Evolutionary conservation across 371 early-diverging fungal genomes (phyloP), one percentile per base, ranked within the genome.

Genomic region (Ordospora pajunii): DNA sequence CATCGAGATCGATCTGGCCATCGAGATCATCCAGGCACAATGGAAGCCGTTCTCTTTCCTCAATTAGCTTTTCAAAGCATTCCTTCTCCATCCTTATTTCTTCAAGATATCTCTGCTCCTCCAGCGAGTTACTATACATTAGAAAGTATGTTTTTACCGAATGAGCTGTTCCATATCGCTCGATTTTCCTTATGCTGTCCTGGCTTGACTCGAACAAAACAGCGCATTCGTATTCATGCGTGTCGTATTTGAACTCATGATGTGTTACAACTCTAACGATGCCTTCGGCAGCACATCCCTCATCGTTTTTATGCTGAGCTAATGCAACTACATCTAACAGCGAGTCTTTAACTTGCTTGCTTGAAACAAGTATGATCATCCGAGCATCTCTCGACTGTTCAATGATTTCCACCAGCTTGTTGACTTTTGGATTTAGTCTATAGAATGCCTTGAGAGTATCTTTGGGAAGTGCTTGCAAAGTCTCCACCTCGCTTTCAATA

Each of bases 71-170:
- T 79, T 96, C 94, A 86, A 97, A 96, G 0, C 91, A 88, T 64
- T 90, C 89, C 80, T 94, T 94, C 82, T 96, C 96, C 52, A 87
- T 87, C 23, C 92, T 86, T 65, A 95, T 89, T 0, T 85, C 76
- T 42, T 89, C 89, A 32, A 96, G 80, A 77, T 92, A 95, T 21
- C 87, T 86, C 80, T 95, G 94, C 83, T 96, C 97, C 84, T 96
- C 96, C 0, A 93, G 87, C 2, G 93, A 92, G 82, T 93, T 89
- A 64, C 91, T 73, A 52, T 66, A 80, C 17, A 67, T 19, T 1
- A 83, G 46, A 11, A 68, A 46, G 27, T 63, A 63, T 25, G 75
- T 58, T 32, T 63, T 44, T 48, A 73, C 22, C 46, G 58, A 32
- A 37, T 21, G 25, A 44, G 17, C 12, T 12, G 32, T 58, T 63